Evolutionary conservation across 768 basidiomycete species (phyloP).

Genomic region (Mycena sanguinolenta): DNA sequence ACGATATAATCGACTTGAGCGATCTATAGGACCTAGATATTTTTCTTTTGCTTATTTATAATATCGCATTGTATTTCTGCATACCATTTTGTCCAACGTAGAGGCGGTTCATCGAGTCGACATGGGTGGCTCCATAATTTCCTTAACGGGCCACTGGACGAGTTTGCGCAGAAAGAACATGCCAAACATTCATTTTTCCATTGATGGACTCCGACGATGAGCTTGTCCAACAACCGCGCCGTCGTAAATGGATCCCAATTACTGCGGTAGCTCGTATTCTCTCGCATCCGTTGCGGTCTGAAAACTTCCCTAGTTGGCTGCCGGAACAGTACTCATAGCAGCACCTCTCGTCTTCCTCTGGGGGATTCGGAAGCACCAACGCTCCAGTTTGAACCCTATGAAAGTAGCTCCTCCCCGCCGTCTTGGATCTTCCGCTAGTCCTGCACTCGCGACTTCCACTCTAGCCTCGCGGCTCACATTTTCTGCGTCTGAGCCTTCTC

Average conservation of each 20-base stretch:
- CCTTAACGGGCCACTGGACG: constrained; percentile 19
- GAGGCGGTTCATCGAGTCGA: no score
- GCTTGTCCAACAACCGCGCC: constrained; percentile 1
- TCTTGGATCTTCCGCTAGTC: constrained; percentile 6
- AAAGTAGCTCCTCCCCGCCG: constrained; percentile 31
- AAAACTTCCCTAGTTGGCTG: constrained; percentile 20
- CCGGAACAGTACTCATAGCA: constrained; percentile 30
- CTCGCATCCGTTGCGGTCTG: neutral
- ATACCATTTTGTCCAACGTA: no score
- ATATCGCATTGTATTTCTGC: no score
- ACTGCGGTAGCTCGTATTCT: constrained; percentile 17
- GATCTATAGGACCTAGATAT: constrained; percentile 1
- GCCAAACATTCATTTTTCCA: constrained; percentile 6
- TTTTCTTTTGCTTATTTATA: no score
- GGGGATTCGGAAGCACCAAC: constrained; percentile 20
- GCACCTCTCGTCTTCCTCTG: constrained; percentile 35
- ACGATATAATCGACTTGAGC: constrained; percentile 31
- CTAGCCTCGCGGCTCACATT: constrained; percentile 22
- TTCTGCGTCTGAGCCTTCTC: constrained; percentile 3
- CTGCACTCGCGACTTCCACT: neutral
- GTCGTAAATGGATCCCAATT: constrained; percentile 31
- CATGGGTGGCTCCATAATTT: no score
- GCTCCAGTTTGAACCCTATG: constrained; percentile 15
- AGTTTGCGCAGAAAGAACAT: neutral
- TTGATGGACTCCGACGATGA: constrained; percentile 17